Conservation (phyloP, 192 early-diverging fungal genomes). For the Backusella tarrabulga region DNA sequence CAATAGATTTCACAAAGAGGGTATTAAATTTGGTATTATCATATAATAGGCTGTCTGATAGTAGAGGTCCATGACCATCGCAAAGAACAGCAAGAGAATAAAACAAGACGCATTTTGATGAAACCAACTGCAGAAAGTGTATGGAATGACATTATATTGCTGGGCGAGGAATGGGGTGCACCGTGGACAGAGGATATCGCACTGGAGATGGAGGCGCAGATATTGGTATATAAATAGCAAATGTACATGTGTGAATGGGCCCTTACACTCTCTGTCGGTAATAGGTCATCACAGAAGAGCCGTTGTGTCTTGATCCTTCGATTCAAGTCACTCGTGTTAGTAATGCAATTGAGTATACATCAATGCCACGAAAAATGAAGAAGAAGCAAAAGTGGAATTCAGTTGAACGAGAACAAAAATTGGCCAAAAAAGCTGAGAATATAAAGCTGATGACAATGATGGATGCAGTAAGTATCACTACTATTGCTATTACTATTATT, state of each 20-base stretch:
- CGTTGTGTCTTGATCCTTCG: conserved; percentile 65
- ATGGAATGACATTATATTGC: conserved; percentile 51
- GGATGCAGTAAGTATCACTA: conserved; percentile 51
- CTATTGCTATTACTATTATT: too few relatives aligned
- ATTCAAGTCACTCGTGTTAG: conserved; percentile 66
- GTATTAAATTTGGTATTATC: conserved; percentile 11
- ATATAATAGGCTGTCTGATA: conserved; percentile 60
- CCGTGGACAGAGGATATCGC: conserved; percentile 52
- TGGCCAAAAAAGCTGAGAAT: conserved; percentile 65
- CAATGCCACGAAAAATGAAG: conserved; percentile 46
- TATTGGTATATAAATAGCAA: conserved; percentile 51
- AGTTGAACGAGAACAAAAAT: conserved; percentile 64
- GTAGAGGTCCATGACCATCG: conserved; percentile 72
- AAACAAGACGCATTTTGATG: conserved; percentile 43
- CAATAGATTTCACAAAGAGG: background rate
- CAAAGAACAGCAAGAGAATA: background rate
- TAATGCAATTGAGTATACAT: conserved; percentile 64
- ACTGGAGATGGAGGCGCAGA: conserved; percentile 63
- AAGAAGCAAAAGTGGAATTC: conserved; percentile 73
- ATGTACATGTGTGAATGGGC: conserved; percentile 34
- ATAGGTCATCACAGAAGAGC: conserved; percentile 64
- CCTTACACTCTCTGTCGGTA: background rate
- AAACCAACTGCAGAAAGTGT: conserved; percentile 50
- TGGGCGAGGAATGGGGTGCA: conserved; percentile 44
- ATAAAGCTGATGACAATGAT: conserved; percentile 67